Percentiles rank a stretch among this genome's conserved stretches.
These are phyloP conservation scores for Saccharum spontaneum DNA, from an alignment of 176 grass and related monocot species.

Conservation along the genomic window DNA sequence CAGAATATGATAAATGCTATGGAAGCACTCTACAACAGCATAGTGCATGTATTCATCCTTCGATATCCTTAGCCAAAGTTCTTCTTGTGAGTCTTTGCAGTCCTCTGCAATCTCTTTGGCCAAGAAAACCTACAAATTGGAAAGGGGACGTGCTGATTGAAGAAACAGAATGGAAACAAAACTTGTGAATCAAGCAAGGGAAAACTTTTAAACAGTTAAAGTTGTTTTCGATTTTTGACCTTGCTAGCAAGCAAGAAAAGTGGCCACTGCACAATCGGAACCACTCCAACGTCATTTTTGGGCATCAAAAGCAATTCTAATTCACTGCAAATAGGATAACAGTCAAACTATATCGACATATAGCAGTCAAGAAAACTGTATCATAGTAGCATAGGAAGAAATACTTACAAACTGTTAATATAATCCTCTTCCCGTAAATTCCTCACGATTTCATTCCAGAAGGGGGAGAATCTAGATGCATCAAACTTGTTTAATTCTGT, in stretches of 20 bases:
- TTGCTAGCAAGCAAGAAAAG: conserved; percentile 95
- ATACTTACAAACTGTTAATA: conserved; percentile 72
- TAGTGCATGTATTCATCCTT: conserved; percentile 92
- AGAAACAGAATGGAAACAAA: not conserved
- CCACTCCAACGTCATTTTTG: conserved; percentile 56
- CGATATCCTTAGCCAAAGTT: conserved; percentile 79
- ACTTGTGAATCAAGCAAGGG: not conserved
- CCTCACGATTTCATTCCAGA: conserved; percentile 92
- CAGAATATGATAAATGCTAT: conserved; percentile 67
- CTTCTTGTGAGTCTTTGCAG: conserved; percentile 69
- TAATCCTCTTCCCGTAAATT: conserved; percentile 95
- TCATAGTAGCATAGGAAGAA: not conserved
- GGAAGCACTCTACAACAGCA: conserved; percentile 79
- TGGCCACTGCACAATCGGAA: conserved; percentile 93
- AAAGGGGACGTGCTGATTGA: not conserved
- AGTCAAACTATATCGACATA: conserved; percentile 14
- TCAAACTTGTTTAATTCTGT: conserved; percentile 79
- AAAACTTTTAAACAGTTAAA: not conserved
- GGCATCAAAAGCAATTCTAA: conserved; percentile 84
- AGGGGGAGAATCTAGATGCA: conserved; percentile 90
- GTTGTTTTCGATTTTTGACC: conserved; percentile 37
- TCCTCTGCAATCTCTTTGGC: conserved; percentile 90
- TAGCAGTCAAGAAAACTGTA: not conserved
- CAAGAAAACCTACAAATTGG: conserved; percentile 69
- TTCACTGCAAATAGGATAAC: conserved; percentile 54